phyloP scores from a whole-genome alignment of 1,284 basidiomycete genomes.

The Boletus mariae region DNA sequence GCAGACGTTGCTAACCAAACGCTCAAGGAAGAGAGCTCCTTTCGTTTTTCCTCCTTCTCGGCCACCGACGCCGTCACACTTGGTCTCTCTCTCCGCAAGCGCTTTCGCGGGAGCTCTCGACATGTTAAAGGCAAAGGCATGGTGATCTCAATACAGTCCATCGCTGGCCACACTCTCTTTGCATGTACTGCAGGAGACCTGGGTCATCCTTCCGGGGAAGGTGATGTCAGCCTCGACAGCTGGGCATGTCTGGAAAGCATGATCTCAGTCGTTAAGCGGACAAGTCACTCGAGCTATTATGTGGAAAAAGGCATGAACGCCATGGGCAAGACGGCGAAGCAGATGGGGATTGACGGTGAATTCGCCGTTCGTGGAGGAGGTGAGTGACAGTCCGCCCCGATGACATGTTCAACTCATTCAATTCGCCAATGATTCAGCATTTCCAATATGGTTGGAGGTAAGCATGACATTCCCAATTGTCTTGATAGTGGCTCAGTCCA shows the following conservation, averaged over 20 bases:
- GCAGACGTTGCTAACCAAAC: conserved; percentile 69
- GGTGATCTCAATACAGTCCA: conserved; percentile 71
- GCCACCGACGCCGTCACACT: conserved; percentile 75
- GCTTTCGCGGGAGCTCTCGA: conserved; percentile 68
- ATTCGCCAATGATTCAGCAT: conserved; percentile 49
- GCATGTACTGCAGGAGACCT: conserved; percentile 78
- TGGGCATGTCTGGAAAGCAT: conserved; percentile 76
- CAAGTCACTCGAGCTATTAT: conserved; percentile 80
- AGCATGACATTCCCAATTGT: conserved; percentile 7
- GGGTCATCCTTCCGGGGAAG: conserved; percentile 57
- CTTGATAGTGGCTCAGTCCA: conserved; percentile 6
- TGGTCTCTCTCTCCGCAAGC: conserved; percentile 73
- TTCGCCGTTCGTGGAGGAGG: conserved; percentile 70
- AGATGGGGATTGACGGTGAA: conserved; percentile 64
- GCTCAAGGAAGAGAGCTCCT: conserved; percentile 61
- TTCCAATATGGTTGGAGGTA: conserved; percentile 81
- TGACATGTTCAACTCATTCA: conserved; percentile 6
- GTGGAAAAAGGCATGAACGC: conserved; percentile 80
- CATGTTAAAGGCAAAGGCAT: conserved; percentile 74
- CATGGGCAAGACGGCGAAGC: conserved; percentile 70
- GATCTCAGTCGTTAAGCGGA: conserved; percentile 71
- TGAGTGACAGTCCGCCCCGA: conserved; percentile 35
- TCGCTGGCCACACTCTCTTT: conserved; percentile 74
- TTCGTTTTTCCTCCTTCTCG: conserved; percentile 69
- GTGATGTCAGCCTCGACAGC: conserved; percentile 75